Evolutionary conservation across 495 filamentous ascomycete species (phyloP).

Genomic region (Xylaria acuta): DNA sequence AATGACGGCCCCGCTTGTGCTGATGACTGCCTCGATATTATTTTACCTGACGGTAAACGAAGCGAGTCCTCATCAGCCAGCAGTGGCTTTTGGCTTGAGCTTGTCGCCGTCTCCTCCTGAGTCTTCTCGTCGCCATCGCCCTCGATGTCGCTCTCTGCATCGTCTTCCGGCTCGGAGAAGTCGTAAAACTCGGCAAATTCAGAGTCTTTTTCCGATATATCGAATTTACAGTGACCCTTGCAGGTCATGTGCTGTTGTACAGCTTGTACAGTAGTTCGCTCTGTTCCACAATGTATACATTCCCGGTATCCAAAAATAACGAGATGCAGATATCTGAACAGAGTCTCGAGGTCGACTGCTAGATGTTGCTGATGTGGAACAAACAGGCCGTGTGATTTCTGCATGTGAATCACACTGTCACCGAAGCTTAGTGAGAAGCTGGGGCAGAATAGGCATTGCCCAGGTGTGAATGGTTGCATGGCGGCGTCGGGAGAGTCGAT

Average conservation of each 20-base stretch:
- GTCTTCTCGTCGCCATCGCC: constrained; percentile 18
- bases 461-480: constrained; percentile 30
- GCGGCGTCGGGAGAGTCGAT: constrained; percentile 16
- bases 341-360: constrained; percentile 40
- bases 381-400: constrained; percentile 44
- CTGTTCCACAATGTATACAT: constrained; percentile 45
- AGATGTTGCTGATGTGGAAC: constrained; percentile 37
- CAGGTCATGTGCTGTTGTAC: constrained; percentile 47
- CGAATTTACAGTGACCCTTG: constrained; percentile 44
- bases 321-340: constrained; percentile 45
- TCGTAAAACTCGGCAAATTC: constrained; percentile 44
- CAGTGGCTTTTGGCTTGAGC: constrained; percentile 20
- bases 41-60: constrained; percentile 38
- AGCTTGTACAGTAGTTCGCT: constrained; percentile 39
- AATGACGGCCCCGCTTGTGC: constrained; percentile 27
- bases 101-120: constrained; percentile 18
- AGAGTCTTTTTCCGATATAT: constrained; percentile 39
- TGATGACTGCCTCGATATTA: constrained; percentile 35
- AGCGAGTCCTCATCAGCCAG: constrained; percentile 31
- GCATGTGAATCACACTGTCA: constrained; percentile 45
- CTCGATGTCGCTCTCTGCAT: constrained; percentile 26
- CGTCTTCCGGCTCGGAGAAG: constrained; percentile 21
- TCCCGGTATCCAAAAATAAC: constrained; percentile 46
- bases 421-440: constrained; percentile 26
- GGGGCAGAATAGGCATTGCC: constrained; percentile 29